A percentile compares a stretch with the other conserved stretches of the same genome.
Evolutionary conservation across 305 asterid species (phyloP).

Genomic region (Solanum hybrid): DNA sequence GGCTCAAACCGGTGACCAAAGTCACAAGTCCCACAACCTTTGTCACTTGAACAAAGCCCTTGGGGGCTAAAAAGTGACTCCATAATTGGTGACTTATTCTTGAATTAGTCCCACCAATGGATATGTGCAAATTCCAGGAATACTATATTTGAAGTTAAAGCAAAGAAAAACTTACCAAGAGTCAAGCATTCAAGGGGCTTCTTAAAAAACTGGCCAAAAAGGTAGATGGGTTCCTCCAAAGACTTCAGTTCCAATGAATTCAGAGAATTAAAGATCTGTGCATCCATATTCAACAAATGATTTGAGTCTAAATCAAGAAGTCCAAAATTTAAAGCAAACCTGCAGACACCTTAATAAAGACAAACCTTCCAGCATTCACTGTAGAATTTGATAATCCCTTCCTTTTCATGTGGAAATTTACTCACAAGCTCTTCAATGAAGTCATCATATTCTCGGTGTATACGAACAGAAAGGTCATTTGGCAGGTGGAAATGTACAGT

Average conservation of each 20-base stretch:
- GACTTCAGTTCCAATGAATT: constrained; percentile 89
- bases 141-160: not conserved
- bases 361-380: constrained; percentile 97
- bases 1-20: not conserved
- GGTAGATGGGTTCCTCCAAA: constrained; percentile 86
- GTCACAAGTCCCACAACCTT: not conserved
- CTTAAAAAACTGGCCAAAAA: constrained; percentile 84
- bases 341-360: constrained; percentile 40
- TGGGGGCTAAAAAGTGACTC: not conserved
- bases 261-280: constrained; percentile 76
- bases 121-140: not conserved
- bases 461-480: constrained; percentile 68
- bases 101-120: not conserved
- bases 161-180: constrained; percentile 50
- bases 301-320: not conserved
- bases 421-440: constrained; percentile 65
- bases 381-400: constrained; percentile 79
- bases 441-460: constrained; percentile 70
- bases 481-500: constrained; percentile 96
- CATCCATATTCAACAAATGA: constrained; percentile 19
- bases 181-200: constrained; percentile 93
- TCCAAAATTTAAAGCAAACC: constrained; percentile 22
- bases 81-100: not conserved
- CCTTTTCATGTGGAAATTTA: constrained; percentile 85
- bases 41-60: not conserved